phyloP scores from a whole-genome alignment of 2,329 filamentous ascomycete species.

The Colletotrichum endophyticum region DNA sequence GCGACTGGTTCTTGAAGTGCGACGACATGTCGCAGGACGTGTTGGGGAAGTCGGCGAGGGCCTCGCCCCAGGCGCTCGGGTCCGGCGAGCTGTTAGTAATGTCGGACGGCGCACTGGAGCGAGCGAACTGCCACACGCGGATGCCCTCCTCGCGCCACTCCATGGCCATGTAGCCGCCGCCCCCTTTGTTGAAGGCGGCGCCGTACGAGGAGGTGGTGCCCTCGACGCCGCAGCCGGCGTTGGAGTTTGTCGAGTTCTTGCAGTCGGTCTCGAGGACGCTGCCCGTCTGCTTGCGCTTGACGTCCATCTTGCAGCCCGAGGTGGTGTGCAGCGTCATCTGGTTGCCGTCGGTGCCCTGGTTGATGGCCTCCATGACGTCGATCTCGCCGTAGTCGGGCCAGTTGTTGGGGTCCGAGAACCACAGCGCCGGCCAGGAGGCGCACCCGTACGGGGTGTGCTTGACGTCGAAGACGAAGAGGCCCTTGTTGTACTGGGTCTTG shows the following conservation, averaged over 20 bases:
- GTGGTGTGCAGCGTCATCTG: slow-evolving; percentile 66
- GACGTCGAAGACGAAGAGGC: slow-evolving; percentile 72
- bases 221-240: slow-evolving; percentile 63
- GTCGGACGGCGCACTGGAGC: slow-evolving; percentile 53
- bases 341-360: slow-evolving; percentile 59
- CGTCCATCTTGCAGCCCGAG: slow-evolving; percentile 54
- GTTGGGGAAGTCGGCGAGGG: slow-evolving; percentile 68
- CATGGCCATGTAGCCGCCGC: slow-evolving; percentile 65
- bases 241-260: slow-evolving; percentile 53
- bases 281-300: slow-evolving; percentile 60
- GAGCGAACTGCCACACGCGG: slow-evolving; percentile 65
- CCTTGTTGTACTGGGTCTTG: slow-evolving; percentile 62
- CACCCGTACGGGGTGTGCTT: slow-evolving; percentile 68
- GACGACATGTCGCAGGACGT: slow-evolving; percentile 63
- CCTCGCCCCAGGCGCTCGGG: slow-evolving; percentile 65
- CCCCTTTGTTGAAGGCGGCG: slow-evolving; percentile 52
- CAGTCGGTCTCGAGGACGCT: slow-evolving; percentile 48
- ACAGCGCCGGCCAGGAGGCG: slow-evolving; percentile 69
- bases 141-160: slow-evolving; percentile 67
- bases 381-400: slow-evolving; percentile 72
- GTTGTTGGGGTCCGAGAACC: slow-evolving; percentile 65
- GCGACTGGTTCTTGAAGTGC: slow-evolving; percentile 70
- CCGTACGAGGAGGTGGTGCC: slow-evolving; percentile 52
- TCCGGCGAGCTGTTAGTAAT: slow-evolving; percentile 58
- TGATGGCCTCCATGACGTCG: slow-evolving; percentile 65